Base-by-base conservation (phyloP, 2,329 filamentous ascomycete genomes). In the Hymenoscyphus repandus region DNA sequence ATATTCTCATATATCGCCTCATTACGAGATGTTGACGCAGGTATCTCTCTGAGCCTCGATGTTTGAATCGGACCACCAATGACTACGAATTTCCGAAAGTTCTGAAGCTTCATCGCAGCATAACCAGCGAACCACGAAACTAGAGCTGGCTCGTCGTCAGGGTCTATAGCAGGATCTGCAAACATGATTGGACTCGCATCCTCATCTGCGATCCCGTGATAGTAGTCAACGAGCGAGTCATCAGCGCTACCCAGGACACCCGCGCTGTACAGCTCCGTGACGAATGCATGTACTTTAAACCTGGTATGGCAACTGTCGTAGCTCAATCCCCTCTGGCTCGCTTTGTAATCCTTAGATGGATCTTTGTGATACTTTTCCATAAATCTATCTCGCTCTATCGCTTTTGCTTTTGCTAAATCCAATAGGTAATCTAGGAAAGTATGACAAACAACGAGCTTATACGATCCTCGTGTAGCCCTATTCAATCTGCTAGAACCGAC, bases 61-160 rank as follows among this genome's bases (percentile, higher is more conserved):
- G 22, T 27, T 27, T 27, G 4, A 27, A 27, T 7, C 22, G 22
- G 22, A 7, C 7, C 64, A 3, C 80, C 80, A 5, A 84, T 48
- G 2, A 84, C 75, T n/a, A 69, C 67, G 56, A 83, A 83, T 34
- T 72, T 74, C 30, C 78, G 73, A 58, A 74, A 79, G 38, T 67
- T 65, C 50, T 81, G 73, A 34, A 79, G 60, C 22, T 74, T 73
- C 50, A 64, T 54, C 32, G 71, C 67, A 1, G 79, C 70, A 80
- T 80, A 85, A 64, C 72, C 77, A 1, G 76, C 78, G 61, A 83
- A 84, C 76, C 78, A 83, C 54, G 82, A 79, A 10, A 84, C 73
- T 30, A 85, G 66, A 51, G 76, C 82, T 59, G 82, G 77, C 60
- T 85, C 82, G 53, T 85, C 80, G 49, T 79, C 77, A 0, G 73